These are phyloP conservation scores for Claviceps arundinis DNA, from an alignment of 2,329 filamentous ascomycete species.

Conservation along the genomic window DNA sequence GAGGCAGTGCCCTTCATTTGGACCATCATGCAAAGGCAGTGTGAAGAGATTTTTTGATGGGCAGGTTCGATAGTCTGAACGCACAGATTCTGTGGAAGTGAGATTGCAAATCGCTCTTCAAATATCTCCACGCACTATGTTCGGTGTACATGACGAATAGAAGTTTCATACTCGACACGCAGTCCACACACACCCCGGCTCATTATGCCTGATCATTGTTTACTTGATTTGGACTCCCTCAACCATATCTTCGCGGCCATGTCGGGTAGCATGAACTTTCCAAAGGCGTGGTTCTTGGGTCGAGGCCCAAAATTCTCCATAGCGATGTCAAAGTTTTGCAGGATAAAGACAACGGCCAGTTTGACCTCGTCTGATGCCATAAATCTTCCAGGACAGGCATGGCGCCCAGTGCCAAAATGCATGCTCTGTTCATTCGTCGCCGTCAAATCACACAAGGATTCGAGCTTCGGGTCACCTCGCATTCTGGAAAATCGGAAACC, in stretches of 20 bases:
- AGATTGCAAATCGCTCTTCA: too few relatives aligned
- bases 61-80: too few relatives aligned
- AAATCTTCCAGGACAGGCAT: slow-evolving; percentile 8
- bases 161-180: too few relatives aligned
- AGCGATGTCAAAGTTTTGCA: slow-evolving; percentile 7
- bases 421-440: slow-evolving; percentile 7
- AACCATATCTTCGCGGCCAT: slow-evolving; percentile 7
- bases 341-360: slow-evolving; percentile 5
- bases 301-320: slow-evolving; percentile 6
- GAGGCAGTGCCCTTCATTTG: too few relatives aligned
- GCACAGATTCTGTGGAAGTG: too few relatives aligned
- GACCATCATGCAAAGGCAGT: too few relatives aligned
- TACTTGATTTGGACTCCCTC: neutral
- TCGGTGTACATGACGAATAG: too few relatives aligned
- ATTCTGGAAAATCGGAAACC: slow-evolving; percentile 8
- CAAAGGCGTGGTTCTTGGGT: slow-evolving; percentile 6
- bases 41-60: too few relatives aligned
- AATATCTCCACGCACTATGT: too few relatives aligned
- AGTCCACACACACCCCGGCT: too few relatives aligned
- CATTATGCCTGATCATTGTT: neutral
- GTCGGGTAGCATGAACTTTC: slow-evolving; percentile 7
- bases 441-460: slow-evolving; percentile 3
- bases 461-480: slow-evolving; percentile 5
- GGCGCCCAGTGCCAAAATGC: slow-evolving; percentile 8
- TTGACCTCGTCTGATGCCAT: slow-evolving; percentile 9